phyloP scores from a whole-genome alignment of 2,329 filamentous ascomycete genomes.

The Aspergillus flavus region DNA sequence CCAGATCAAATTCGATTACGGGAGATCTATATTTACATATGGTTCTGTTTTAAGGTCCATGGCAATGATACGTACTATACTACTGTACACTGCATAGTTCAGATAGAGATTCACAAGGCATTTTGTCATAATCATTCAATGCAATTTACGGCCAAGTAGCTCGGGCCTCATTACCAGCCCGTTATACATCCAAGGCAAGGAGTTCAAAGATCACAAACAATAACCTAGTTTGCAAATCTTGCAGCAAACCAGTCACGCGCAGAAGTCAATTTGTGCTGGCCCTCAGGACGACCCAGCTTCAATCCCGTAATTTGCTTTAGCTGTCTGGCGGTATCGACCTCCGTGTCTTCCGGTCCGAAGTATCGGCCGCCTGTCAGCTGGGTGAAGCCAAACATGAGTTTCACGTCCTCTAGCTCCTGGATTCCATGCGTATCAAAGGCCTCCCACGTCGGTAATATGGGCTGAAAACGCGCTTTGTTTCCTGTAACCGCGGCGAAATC shows the following conservation, averaged over 20 bases:
- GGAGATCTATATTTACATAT: not conserved
- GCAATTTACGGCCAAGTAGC: too few species aligned
- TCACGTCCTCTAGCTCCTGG: constrained; percentile 14
- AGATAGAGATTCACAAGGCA: not conserved
- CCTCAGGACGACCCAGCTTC: not conserved
- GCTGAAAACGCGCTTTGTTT: constrained; percentile 9
- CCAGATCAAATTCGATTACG: not conserved
- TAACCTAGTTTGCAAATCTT: not conserved
- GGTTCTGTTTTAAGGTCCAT: not conserved
- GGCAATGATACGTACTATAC: not conserved
- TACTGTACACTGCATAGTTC: not conserved
- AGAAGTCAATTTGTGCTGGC: not conserved
- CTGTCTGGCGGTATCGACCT: constrained; percentile 8
- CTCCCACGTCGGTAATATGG: constrained; percentile 13
- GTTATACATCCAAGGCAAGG: not conserved
- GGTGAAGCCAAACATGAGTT: constrained; percentile 17
- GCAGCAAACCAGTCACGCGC: not conserved
- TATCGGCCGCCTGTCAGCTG: constrained; percentile 14
- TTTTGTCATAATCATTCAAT: not conserved
- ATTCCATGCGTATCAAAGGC: constrained; percentile 15
- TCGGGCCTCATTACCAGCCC: not conserved
- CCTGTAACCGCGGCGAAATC: constrained; percentile 29
- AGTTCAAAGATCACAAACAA: not conserved
- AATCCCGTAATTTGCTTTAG: constrained; percentile 4
- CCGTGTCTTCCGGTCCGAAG: constrained; percentile 12